Evolutionary conservation across 2,329 filamentous ascomycete genomes (phyloP).

Genomic region (Helotiales sp.): DNA sequence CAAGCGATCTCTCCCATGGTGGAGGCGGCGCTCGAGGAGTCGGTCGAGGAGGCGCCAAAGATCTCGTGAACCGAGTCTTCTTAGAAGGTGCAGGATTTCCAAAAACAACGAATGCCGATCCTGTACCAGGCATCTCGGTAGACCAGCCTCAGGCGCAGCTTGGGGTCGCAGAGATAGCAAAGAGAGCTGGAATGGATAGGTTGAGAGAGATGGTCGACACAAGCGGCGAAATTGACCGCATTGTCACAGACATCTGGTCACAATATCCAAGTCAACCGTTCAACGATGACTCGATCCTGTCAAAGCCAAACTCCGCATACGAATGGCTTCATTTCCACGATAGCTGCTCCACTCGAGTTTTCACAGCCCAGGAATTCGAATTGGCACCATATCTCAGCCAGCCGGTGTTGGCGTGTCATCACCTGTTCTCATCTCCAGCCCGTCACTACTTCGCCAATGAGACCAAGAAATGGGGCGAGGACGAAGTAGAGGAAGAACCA

Average conservation of each 20-base stretch:
- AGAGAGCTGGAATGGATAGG: constrained; percentile 73
- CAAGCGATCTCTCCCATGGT: constrained; percentile 70
- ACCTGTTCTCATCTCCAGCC: constrained; percentile 80
- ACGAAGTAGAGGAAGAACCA: constrained; percentile 53
- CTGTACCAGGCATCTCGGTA: constrained; percentile 38
- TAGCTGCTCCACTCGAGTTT: constrained; percentile 76
- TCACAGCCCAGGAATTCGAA: constrained; percentile 90
- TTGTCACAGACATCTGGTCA: constrained; percentile 82
- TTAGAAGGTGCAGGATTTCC: constrained; percentile 76
- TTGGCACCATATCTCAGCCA: constrained; percentile 85
- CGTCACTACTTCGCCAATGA: constrained; percentile 50
- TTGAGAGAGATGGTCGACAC: constrained; percentile 79
- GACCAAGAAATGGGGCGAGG: constrained; percentile 51
- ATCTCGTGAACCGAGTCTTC: constrained; percentile 80
- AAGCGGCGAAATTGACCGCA: constrained; percentile 77
- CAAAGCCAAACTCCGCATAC: constrained; percentile 79
- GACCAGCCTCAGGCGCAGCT: constrained; percentile 59
- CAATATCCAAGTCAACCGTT: constrained; percentile 86
- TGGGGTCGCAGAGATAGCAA: constrained; percentile 74
- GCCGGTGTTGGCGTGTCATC: constrained; percentile 86
- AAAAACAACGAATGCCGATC: constrained; percentile 41
- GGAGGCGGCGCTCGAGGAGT: constrained; percentile 74
- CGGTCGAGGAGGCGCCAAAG: constrained; percentile 72
- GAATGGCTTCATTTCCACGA: constrained; percentile 98
- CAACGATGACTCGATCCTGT: constrained; percentile 90